Conservation (phyloP, 108 stramenopile species). For the Nitzschia sp. region DNA sequence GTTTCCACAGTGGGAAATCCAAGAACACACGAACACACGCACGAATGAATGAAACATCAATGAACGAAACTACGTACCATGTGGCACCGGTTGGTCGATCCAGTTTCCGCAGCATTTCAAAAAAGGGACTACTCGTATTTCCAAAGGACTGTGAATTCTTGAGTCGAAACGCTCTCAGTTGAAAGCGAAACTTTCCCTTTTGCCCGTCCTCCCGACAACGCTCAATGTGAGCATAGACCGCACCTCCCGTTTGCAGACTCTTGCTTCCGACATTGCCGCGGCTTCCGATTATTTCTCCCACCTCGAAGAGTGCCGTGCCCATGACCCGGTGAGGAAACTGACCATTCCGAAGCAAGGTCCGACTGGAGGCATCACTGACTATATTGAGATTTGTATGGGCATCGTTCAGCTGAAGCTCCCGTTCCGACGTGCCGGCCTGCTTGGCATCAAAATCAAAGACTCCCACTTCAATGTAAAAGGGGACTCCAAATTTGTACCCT, state of each 20-base stretch:
- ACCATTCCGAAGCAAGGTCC: slow-evolving; percentile 31
- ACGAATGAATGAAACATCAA: too few relatives aligned
- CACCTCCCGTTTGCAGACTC: slow-evolving; percentile 69
- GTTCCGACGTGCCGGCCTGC: slow-evolving; percentile 39
- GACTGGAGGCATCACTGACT: slow-evolving; percentile 32
- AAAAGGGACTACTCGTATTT: slow-evolving; percentile 74
- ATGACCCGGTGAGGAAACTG: slow-evolving; percentile 56
- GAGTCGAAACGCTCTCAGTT: slow-evolving; percentile 59
- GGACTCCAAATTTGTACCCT: slow-evolving; percentile 61
- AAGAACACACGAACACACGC: too few relatives aligned
- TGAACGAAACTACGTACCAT: slow-evolving; percentile 44
- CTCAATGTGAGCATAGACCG: slow-evolving; percentile 64
- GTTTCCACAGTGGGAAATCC: too few relatives aligned
- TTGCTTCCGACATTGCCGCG: slow-evolving; percentile 71
- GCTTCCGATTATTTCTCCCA: slow-evolving; percentile 68
- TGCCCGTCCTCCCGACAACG: slow-evolving; percentile 40
- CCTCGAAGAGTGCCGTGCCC: slow-evolving; percentile 79
- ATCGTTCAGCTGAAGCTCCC: slow-evolving; percentile 43
- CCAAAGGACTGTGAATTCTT: slow-evolving; percentile 65
- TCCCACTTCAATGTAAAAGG: slow-evolving; percentile 56
- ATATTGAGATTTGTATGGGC: slow-evolving; percentile 32
- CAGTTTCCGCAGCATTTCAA: slow-evolving; percentile 66
- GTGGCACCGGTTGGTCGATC: slow-evolving; percentile 65
- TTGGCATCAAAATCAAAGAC: slow-evolving; percentile 62
- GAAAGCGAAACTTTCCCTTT: slow-evolving; percentile 39